phyloP scores from a whole-genome alignment of 2,329 filamentous ascomycete species.

The Curvularia sp. region DNA sequence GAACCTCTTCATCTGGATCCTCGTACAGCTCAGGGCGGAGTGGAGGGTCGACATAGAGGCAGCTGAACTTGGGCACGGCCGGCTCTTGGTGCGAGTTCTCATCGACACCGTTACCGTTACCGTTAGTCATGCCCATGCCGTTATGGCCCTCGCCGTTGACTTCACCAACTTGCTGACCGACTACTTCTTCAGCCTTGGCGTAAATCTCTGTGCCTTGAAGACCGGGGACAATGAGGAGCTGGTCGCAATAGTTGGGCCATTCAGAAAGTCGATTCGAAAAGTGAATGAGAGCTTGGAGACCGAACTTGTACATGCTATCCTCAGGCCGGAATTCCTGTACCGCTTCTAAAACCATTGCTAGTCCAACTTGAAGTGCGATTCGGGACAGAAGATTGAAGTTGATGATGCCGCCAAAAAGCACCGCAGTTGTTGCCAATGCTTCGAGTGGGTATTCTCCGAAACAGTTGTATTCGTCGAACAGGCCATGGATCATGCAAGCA shows the following conservation, averaged over 20 bases:
- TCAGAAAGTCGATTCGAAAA: conserved; percentile 82
- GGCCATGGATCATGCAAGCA: conserved; percentile 96
- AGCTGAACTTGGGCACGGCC: conserved; percentile 73
- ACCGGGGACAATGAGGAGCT: conserved; percentile 80
- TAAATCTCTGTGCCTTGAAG: conserved; percentile 85
- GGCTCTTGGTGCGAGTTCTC: conserved; percentile 66
- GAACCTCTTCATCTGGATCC: conserved; percentile 82
- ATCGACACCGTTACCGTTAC: conserved; percentile 74
- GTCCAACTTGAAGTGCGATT: conserved; percentile 88
- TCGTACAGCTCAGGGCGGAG: conserved; percentile 71
- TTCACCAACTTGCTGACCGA: conserved; percentile 70
- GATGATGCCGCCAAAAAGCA: conserved; percentile 95
- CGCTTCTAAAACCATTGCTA: conserved; percentile 97
- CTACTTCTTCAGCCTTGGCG: conserved; percentile 80
- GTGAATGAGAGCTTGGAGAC: conserved; percentile 91
- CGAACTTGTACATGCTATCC: conserved; percentile 97
- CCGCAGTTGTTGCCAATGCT: conserved; percentile 91
- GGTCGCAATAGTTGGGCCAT: conserved; percentile 93
- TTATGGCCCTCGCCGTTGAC: conserved; percentile 55
- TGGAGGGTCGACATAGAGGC: conserved; percentile 77
- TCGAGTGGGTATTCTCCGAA: conserved; percentile 97
- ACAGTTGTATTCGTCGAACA: conserved; percentile 96
- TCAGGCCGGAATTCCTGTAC: conserved; percentile 84
- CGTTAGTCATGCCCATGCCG: conserved; percentile 69
- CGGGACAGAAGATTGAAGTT: conserved; percentile 90